A percentile compares a stretch with the other conserved stretches of the same genome.
These are phyloP conservation scores for Kwoniella sp. DNA, from an alignment of 768 basidiomycete genomes.

Conservation along the genomic window DNA sequence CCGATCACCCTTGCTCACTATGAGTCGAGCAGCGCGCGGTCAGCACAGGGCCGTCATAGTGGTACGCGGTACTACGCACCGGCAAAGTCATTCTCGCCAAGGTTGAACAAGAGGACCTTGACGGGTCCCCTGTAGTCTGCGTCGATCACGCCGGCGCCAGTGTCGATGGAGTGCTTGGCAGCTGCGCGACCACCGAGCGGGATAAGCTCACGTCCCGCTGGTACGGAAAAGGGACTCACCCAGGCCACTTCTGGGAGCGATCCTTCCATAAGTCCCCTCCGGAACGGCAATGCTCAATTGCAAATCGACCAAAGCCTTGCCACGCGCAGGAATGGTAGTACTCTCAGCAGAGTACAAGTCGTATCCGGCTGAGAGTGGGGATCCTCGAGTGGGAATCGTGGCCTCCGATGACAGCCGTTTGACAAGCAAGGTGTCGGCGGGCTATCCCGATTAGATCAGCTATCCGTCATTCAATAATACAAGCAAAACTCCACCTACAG, in stretches of 20 bases:
- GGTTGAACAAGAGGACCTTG: constrained; percentile 88
- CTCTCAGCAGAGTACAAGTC: constrained; percentile 86
- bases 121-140: constrained; percentile 91
- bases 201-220: background rate
- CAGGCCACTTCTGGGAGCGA: constrained; percentile 91
- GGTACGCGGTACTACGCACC: constrained; percentile 53
- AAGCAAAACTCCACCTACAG: background rate
- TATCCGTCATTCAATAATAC: background rate
- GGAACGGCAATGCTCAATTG: constrained; percentile 93
- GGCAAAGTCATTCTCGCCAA: constrained; percentile 81
- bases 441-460: constrained; percentile 11
- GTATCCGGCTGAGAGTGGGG: constrained; percentile 82
- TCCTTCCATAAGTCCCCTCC: constrained; percentile 86
- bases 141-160: constrained; percentile 95
- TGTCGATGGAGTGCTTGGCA: constrained; percentile 95
- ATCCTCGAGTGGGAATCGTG: constrained; percentile 78
- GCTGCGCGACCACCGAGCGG: constrained; percentile 55
- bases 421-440: constrained; percentile 58
- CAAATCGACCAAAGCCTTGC: constrained; percentile 86
- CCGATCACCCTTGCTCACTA: constrained; percentile 86
- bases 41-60: background rate
- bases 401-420: constrained; percentile 81
- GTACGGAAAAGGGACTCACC: constrained; percentile 56
- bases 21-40: background rate
- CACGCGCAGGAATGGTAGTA: constrained; percentile 76